These are phyloP conservation scores for Biscogniauxia sp. DNA, from an alignment of 2,329 filamentous ascomycete genomes.

Conservation along the genomic window DNA sequence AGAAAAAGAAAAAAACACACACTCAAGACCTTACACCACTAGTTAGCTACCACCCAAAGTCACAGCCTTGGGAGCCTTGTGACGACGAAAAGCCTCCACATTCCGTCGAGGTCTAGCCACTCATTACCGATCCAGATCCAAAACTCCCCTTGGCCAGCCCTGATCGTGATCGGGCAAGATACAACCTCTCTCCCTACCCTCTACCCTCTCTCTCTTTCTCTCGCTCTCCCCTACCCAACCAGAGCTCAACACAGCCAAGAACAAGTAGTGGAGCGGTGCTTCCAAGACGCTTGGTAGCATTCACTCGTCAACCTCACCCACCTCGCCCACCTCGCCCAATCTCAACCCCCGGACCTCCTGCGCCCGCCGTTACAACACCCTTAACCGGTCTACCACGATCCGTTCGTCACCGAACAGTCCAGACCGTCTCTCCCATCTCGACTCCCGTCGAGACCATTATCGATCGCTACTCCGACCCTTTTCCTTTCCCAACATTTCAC, in stretches of 20 bases:
- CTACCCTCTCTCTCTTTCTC: neutral
- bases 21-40: too few relatives aligned
- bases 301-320: neutral
- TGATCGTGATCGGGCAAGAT: too few relatives aligned
- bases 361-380: neutral
- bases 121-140: neutral
- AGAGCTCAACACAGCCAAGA: neutral
- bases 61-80: neutral
- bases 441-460: neutral
- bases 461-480: constrained; percentile 6
- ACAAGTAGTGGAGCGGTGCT: neutral
- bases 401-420: constrained; percentile 22
- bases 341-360: constrained; percentile 5
- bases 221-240: neutral
- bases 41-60: neutral
- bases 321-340: constrained; percentile 1
- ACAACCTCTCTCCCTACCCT: too few relatives aligned
- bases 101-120: neutral
- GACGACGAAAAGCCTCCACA: neutral
- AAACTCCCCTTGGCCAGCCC: too few relatives aligned
- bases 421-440: constrained; percentile 14
- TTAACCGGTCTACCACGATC: constrained; percentile 16
- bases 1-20: neutral
- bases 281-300: neutral
- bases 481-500: constrained; percentile 11